Conservation (phyloP, 2,329 filamentous ascomycete genomes). For the Fusarium coffeatum region DNA sequence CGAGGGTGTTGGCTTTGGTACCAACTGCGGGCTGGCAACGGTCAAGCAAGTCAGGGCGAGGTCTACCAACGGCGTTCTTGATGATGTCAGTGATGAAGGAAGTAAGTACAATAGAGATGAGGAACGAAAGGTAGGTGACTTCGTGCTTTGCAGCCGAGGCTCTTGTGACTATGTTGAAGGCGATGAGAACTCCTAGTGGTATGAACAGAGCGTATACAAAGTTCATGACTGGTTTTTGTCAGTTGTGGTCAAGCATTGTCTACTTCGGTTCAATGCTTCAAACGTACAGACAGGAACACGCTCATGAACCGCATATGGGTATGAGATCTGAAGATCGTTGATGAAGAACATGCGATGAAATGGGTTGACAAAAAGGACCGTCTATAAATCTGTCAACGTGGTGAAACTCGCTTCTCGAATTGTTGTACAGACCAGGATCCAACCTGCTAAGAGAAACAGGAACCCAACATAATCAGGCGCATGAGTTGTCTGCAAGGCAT, state of each 20-base stretch:
- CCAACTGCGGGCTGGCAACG: slow-evolving; percentile 77
- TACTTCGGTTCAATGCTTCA: neutral
- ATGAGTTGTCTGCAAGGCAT: slow-evolving; percentile 74
- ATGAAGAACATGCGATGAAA: slow-evolving; percentile 96
- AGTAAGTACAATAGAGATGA: slow-evolving; percentile 80
- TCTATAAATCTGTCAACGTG: slow-evolving; percentile 38
- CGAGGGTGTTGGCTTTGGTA: slow-evolving; percentile 63
- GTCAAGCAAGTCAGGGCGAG: slow-evolving; percentile 72
- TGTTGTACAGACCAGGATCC: slow-evolving; percentile 65
- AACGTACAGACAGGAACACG: slow-evolving; percentile 80
- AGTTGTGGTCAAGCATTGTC: neutral
- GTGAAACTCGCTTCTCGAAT: slow-evolving; percentile 1
- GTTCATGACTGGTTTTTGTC: slow-evolving; percentile 67
- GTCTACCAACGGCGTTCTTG: slow-evolving; percentile 87
- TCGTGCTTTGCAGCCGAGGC: slow-evolving; percentile 83
- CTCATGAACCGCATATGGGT: slow-evolving; percentile 85
- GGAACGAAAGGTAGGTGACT: slow-evolving; percentile 83
- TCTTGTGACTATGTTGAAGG: slow-evolving; percentile 71
- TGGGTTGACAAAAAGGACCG: slow-evolving; percentile 68
- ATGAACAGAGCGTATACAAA: slow-evolving; percentile 81
- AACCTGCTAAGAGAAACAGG: slow-evolving; percentile 73
- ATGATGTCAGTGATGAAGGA: slow-evolving; percentile 88
- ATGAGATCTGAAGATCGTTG: slow-evolving; percentile 85
- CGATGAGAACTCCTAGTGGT: slow-evolving; percentile 74
- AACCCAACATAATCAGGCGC: slow-evolving; percentile 90